A percentile compares a stretch with the other conserved stretches of the same genome.
Conservation (phyloP, 495 filamentous ascomycete genomes). For the Jackrogersella minutella region DNA sequence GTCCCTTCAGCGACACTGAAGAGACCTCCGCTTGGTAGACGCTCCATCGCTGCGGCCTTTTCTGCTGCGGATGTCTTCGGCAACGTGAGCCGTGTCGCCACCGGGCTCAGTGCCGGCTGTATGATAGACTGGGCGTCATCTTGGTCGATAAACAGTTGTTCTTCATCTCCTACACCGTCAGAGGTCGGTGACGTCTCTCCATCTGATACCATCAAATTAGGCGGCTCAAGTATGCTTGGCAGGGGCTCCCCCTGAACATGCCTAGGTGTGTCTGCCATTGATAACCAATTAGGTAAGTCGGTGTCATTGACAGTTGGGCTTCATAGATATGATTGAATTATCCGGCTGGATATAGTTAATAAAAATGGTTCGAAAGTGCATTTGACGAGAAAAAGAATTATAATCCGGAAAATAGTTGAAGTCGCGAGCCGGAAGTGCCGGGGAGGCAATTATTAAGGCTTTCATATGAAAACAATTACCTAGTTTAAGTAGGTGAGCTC, state of each 20-base stretch:
- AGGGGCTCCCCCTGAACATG: constrained; percentile 2
- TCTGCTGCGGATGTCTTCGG: constrained; percentile 77
- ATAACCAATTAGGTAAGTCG: constrained; percentile 20
- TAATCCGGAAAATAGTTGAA: constrained; percentile 7
- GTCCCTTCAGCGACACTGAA: constrained; percentile 50
- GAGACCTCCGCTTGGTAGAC: constrained; percentile 59
- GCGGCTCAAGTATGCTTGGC: constrained; percentile 20
- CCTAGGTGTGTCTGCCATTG: constrained; percentile 30
- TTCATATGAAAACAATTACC: constrained; percentile 14
- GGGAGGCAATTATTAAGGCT: constrained; percentile 19
- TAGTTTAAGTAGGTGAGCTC: constrained; percentile 25
- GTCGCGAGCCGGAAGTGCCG: constrained; percentile 30
- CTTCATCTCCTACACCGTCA: constrained; percentile 46
- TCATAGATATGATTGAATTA: constrained; percentile 10
- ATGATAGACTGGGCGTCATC: constrained; percentile 72
- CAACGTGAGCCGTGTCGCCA: constrained; percentile 75
- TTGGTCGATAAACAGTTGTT: constrained; percentile 50
- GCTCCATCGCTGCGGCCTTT: constrained; percentile 73
- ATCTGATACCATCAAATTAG: constrained; percentile 27
- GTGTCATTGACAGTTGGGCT: constrained; percentile 24
- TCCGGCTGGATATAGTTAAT: neutral
- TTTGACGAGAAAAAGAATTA: constrained; percentile 9
- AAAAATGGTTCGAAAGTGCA: constrained; percentile 11
- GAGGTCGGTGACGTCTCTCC: constrained; percentile 38
- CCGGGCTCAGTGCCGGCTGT: constrained; percentile 76